Base-by-base conservation (phyloP, 2,329 filamentous ascomycete genomes). In the Fusarium pilosicola region DNA sequence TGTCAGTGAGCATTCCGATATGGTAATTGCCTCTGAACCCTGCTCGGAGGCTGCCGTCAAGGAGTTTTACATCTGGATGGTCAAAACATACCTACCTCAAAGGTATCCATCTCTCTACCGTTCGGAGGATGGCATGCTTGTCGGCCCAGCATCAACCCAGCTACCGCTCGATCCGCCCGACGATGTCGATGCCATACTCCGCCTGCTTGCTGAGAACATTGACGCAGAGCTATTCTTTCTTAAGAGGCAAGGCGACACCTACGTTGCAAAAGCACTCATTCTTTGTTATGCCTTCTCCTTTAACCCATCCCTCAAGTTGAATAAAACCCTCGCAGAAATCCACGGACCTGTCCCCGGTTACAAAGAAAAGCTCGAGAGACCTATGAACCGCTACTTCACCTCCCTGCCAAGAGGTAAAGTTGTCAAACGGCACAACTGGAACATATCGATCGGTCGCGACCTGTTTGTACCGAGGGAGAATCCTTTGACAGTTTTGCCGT, bases 391-490 rank as follows among this genome's bases (percentile, higher is more conserved):
- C 22, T 55, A 55, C 52, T 55, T 55, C 20, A 20, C 36, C 3
- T 55, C 36, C 15, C 10, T 55, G 3, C 36, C 36, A 9, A 55
- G 24, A 1, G 52, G 26, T 0, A 41, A 55, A 20, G 17, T 41
- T 2, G 52, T 32, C 3, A 55, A 55, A 14, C 36, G 52, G 1
- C 36, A 55, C 52, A 55, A 55, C 12, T 55, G 52, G 52, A 55
- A 42, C 36, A 55, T 55, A 15, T 30, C 52, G 1, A n/a, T 55
- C 0, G 36, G 17, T 0, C 24, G 26, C 4, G 26, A 42, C 0
- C 52, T 55, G 3, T 55, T 55, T 0, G 26, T 3, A 11, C 15
- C 36, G 4, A 18, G 15, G 8, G 36, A 55, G 6, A 56, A 56
- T 6, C 36, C 52, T 4, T 42, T 42, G 26, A 56, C 36, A 14